Evolutionary conservation across 306 rosid species (phyloP).

Genomic region (Fragaria iinumae): DNA sequence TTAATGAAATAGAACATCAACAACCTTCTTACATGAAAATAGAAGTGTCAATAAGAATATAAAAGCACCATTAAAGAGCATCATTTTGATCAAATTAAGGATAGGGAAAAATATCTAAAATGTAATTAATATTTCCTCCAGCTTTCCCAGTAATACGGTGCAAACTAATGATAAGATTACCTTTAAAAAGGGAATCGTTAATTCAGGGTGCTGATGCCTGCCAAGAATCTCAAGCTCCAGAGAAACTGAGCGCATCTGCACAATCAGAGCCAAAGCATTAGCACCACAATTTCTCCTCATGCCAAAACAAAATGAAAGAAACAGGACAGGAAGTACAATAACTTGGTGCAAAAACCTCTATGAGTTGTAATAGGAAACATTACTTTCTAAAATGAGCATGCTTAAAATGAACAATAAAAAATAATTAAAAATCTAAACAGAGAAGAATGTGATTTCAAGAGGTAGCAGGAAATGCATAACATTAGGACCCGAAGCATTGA

Average conservation of each 20-base stretch:
- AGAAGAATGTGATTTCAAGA: constrained; percentile 16
- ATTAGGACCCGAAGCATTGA: constrained; percentile 16
- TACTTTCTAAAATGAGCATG: not conserved
- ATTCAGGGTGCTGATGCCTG: constrained; percentile 87
- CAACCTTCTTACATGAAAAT: not conserved
- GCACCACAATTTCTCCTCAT: not conserved
- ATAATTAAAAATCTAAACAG: not conserved
- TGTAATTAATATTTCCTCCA: not conserved
- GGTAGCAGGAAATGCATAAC: constrained; percentile 17
- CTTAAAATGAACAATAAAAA: not conserved
- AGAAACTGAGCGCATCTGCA: constrained; percentile 82
- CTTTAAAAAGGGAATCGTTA: constrained; percentile 81
- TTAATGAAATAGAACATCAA: not conserved
- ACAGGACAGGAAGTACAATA: not conserved
- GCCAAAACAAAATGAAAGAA: not conserved
- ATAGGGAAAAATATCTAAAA: not conserved
- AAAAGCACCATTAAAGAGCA: not conserved
- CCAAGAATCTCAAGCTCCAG: constrained; percentile 93
- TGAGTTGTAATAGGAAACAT: not conserved
- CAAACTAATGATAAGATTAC: constrained; percentile 25
- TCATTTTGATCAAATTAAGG: not conserved
- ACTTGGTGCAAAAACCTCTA: not conserved
- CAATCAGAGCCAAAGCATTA: constrained; percentile 31
- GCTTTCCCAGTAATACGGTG: not conserved
- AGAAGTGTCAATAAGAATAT: not conserved